phyloP scores from a whole-genome alignment of 2,329 filamentous ascomycete genomes.

The Pleurostoma richardsiae region DNA sequence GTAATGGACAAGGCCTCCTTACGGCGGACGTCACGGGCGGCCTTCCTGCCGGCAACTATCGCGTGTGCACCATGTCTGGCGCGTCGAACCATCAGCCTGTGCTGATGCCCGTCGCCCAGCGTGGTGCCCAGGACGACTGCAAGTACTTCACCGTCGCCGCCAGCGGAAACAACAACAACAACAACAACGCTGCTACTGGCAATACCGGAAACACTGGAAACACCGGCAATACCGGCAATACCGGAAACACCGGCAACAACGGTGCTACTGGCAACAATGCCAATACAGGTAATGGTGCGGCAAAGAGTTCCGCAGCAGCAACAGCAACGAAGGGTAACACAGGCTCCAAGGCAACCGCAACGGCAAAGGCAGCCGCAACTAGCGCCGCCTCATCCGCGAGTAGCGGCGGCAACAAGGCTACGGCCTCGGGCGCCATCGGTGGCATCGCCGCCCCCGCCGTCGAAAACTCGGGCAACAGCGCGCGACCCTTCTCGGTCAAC shows the following conservation, averaged over 20 bases:
- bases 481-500: constrained; percentile 51
- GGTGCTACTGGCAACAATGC: constrained; percentile 7
- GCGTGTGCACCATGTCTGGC: constrained; percentile 58
- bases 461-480: constrained; percentile 36
- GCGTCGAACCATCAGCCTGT: constrained; percentile 64
- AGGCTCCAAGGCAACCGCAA: constrained; percentile 2
- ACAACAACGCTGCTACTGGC: constrained; percentile 15
- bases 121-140: constrained; percentile 63
- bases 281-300: background rate
- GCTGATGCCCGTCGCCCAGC: constrained; percentile 61
- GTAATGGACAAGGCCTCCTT: constrained; percentile 50
- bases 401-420: background rate
- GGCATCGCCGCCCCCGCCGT: constrained; percentile 48
- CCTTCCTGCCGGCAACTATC: constrained; percentile 58
- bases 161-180: constrained; percentile 10
- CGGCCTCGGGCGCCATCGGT: constrained; percentile 34
- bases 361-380: background rate
- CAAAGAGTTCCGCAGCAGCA: background rate
- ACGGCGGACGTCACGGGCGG: constrained; percentile 49
- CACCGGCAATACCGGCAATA: background rate
- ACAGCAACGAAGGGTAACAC: background rate
- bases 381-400: background rate
- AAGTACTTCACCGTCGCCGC: constrained; percentile 37
- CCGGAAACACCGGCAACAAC: constrained; percentile 5
- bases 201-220: constrained; percentile 9